These are phyloP conservation scores for Byssoonygena ceratinophila DNA, from an alignment of 2,329 filamentous ascomycete species.

Conservation along the genomic window DNA sequence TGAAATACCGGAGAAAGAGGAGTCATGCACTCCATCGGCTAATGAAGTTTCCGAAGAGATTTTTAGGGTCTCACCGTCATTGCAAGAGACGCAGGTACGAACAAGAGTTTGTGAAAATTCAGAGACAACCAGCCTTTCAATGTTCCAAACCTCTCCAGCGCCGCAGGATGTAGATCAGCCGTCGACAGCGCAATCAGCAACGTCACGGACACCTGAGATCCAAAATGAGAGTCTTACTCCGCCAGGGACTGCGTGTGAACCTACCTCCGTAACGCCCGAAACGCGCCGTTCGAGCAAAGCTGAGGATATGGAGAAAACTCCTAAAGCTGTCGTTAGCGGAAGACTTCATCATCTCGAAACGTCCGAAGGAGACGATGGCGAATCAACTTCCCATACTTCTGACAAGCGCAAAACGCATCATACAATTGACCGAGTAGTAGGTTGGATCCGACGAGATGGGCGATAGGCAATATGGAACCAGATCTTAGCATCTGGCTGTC, in stretches of 20 bases:
- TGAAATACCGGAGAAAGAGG: constrained; percentile 23
- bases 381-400: constrained; percentile 14
- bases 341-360: neutral
- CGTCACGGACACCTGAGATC: neutral
- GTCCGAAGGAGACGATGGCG: constrained; percentile 1
- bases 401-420: constrained; percentile 9
- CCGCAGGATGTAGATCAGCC: neutral
- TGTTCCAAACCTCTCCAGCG: neutral
- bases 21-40: constrained; percentile 12
- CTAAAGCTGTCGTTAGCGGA: constrained; percentile 6
- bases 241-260: constrained; percentile 1
- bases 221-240: neutral
- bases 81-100: neutral
- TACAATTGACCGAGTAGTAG: constrained; percentile 15
- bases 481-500: neutral
- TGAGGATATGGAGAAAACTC: constrained; percentile 13
- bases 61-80: neutral
- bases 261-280: constrained; percentile 6
- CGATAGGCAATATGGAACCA: neutral
- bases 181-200: neutral
- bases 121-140: neutral
- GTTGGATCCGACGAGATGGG: constrained; percentile 16
- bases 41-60: neutral
- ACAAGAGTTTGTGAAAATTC: neutral
- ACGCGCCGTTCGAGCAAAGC: constrained; percentile 1